Evolutionary conservation across 163 green algal species (phyloP).

Genomic region (Prototheca stagnorum): DNA sequence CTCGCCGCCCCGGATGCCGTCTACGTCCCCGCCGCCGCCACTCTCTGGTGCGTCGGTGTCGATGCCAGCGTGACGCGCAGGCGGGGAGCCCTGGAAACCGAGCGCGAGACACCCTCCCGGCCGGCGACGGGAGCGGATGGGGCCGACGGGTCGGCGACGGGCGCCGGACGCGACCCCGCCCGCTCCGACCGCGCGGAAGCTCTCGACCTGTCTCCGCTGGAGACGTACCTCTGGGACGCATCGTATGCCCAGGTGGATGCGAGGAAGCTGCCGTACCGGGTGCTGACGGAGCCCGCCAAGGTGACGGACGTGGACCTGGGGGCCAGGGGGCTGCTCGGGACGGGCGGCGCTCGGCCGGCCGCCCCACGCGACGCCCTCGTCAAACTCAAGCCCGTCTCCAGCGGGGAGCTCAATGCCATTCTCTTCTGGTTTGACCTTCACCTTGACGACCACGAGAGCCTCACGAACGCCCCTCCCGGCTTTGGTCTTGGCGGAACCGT

Average conservation of each 20-base stretch:
- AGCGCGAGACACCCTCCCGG: too few species aligned
- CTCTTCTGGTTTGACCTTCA: constrained; percentile 75
- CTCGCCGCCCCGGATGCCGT: constrained; percentile 27
- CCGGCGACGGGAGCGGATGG: constrained; percentile 53
- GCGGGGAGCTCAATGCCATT: constrained; percentile 56
- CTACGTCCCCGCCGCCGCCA: constrained; percentile 46
- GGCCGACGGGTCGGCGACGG: not conserved
- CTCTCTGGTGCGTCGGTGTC: constrained; percentile 58
- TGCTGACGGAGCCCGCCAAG: not conserved
- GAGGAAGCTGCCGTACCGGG: not conserved
- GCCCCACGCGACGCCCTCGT: constrained; percentile 19
- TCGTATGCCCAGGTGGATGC: not conserved
- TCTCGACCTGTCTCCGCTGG: constrained; percentile 50
- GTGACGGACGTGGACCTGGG: not conserved
- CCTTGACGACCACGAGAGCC: constrained; percentile 47
- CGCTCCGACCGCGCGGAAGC: constrained; percentile 49
- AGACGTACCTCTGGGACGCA: not conserved
- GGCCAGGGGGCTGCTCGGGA: not conserved
- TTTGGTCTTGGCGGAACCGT: too few species aligned
- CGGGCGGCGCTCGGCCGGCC: not conserved
- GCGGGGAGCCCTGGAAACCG: constrained; percentile 39
- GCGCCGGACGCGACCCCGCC: constrained; percentile 17
- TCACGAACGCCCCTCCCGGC: too few species aligned
- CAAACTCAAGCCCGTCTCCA: constrained; percentile 28
- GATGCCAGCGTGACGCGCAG: constrained; percentile 36